Conservation (phyloP, 495 filamentous ascomycete species). For the Hypoxylon rickii region DNA sequence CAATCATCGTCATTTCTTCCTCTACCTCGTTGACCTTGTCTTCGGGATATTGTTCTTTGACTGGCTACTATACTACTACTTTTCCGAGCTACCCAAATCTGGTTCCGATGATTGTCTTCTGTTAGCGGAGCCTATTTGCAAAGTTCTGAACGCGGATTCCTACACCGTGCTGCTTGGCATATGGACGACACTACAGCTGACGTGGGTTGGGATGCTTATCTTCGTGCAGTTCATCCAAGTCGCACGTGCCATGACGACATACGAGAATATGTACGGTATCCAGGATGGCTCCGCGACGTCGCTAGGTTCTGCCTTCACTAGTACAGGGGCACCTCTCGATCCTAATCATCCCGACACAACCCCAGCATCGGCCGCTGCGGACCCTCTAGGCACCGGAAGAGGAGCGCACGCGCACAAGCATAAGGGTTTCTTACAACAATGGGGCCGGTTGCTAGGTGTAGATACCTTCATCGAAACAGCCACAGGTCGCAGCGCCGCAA, state of each 20-base stretch:
- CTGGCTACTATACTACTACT: constrained; percentile 50
- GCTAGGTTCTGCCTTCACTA: constrained; percentile 77
- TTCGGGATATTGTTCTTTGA: constrained; percentile 71
- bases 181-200: constrained; percentile 81
- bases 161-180: constrained; percentile 78
- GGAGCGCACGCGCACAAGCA: constrained; percentile 54
- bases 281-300: constrained; percentile 61
- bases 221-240: constrained; percentile 91
- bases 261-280: constrained; percentile 86
- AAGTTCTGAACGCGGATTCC: constrained; percentile 73
- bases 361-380: constrained; percentile 45
- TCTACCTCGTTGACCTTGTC: constrained; percentile 80
- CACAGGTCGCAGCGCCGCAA: constrained; percentile 60
- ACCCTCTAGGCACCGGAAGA: constrained; percentile 50
- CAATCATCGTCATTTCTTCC: constrained; percentile 92
- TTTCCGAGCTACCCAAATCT: constrained; percentile 35
- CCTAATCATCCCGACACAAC: constrained; percentile 43
- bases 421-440: constrained; percentile 71
- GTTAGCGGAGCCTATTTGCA: constrained; percentile 73
- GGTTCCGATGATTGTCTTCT: constrained; percentile 68
- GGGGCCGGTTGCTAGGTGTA: constrained; percentile 82
- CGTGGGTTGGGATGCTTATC: constrained; percentile 95
- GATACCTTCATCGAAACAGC: constrained; percentile 89
- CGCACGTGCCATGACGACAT: constrained; percentile 89
- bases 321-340: constrained; percentile 73